A percentile compares a stretch with the other conserved stretches of the same genome.
phyloP scores from a whole-genome alignment of 73 alveolate species.

The Symbiodinium natans region DNA sequence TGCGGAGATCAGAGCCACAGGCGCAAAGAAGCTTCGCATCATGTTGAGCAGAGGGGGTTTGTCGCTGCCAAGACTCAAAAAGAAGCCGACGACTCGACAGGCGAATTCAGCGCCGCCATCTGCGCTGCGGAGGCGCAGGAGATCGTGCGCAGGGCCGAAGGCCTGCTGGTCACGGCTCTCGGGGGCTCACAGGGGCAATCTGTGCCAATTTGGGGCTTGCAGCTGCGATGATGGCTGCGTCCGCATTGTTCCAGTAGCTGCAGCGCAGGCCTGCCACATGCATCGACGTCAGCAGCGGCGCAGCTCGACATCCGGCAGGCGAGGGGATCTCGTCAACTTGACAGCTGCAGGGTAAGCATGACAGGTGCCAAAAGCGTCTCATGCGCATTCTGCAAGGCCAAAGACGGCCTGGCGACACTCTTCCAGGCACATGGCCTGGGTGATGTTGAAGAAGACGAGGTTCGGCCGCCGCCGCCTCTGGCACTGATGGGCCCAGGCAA shows the following conservation, averaged over 20 bases:
- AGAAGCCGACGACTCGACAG: not conserved
- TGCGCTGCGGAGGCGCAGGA: constrained; percentile 83
- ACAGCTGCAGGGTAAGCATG: not conserved
- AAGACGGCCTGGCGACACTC: constrained; percentile 72
- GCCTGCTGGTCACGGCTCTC: not conserved
- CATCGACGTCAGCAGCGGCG: not conserved
- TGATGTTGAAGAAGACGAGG: constrained; percentile 68
- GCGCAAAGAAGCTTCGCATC: not conserved
- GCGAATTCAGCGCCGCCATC: constrained; percentile 65
- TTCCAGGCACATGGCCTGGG: constrained; percentile 91
- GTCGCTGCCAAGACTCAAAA: no score
- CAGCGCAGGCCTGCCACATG: not conserved
- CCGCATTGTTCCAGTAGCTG: no score
- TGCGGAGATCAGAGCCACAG: constrained; percentile 45
- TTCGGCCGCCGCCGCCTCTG: constrained; percentile 2
- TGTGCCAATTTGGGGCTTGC: no score
- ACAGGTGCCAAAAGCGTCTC: no score
- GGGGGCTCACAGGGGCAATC: no score
- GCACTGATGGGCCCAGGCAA: not conserved
- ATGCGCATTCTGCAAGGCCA: constrained; percentile 13
- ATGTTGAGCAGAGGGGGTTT: not conserved
- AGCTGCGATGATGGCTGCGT: no score
- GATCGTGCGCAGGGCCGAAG: not conserved
- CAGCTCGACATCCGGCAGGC: not conserved
- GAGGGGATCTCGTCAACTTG: not conserved